Evolutionary conservation across 1,284 basidiomycete species (phyloP), one percentile per base, ranked within the genome.

Genomic region (Fomitiporia mediterranea): DNA sequence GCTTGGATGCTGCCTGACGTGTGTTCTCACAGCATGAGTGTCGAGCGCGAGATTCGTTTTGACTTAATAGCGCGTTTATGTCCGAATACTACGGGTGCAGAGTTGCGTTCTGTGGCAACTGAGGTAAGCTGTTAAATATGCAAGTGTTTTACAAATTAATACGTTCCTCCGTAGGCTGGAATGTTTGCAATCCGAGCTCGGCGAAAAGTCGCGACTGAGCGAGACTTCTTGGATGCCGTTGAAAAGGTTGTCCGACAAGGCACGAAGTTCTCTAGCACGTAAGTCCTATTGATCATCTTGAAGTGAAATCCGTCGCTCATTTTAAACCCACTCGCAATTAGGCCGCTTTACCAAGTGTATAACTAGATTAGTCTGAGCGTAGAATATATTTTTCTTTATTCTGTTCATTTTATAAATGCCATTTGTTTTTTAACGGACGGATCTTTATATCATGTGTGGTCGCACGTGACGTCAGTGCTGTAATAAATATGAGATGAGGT

Each of bases 131-230:
- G 47, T 58, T 44, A n/a, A 48, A 47, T 23, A 30, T 13, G 42
- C 19, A 13, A 39, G 21, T 23, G 27, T 21, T 23, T 43, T 7
- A 19, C 17, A 11, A 28, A 15, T n/a, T 46, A 28, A 46, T 30
- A n/a, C 40, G 40, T 21, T 43, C n/a, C 19, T 47, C 34, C 54
- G 17, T 62, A 90, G 84, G 97, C 97, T 34, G 97, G 97, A 40
- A 99, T 99, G 97, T 99, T 98, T 74, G 96, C 97, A 0, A 99
- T 99, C 65, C 88, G 97, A 59, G 92, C 94, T 55, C 80, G 97
- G 64, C 82, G 97, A 71, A 98, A 99, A 74, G 94, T 99, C 5
- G 94, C 96, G 0, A 95, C 93, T 3, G 97, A 99, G 70, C 86
- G 94, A 57, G 97, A 99, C 74, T 99, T 98, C 75, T 74, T 99